Evolutionary conservation across 805 yeast species (phyloP).

Genomic region (Priceomyces melissophilus): DNA sequence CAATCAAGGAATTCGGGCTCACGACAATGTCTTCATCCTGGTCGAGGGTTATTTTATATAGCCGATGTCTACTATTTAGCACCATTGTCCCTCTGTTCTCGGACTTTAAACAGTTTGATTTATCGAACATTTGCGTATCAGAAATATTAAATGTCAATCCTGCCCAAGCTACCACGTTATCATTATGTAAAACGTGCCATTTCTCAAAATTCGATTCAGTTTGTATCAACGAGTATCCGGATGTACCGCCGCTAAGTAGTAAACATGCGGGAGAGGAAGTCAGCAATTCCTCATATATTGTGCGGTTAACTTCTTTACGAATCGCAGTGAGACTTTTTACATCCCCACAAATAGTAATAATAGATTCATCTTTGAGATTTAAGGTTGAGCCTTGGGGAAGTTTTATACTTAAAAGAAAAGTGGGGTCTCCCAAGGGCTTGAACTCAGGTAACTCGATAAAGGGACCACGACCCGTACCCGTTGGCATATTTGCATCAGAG

Average conservation of each 20-base stretch:
- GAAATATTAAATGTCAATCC: constrained; percentile 33
- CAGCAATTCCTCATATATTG: constrained; percentile 11
- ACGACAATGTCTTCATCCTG: constrained; percentile 37
- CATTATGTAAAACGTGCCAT: constrained; percentile 40
- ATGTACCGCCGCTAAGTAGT: constrained; percentile 35
- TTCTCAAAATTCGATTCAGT: constrained; percentile 34
- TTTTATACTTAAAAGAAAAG: constrained; percentile 38
- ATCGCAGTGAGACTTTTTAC: constrained; percentile 19
- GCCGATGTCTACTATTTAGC: constrained; percentile 36
- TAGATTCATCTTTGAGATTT: constrained; percentile 33
- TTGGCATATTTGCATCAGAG: constrained; percentile 19
- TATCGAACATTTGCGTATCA: constrained; percentile 12
- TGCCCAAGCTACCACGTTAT: constrained; percentile 45
- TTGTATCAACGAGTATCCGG: constrained; percentile 36
- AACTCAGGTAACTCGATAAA: constrained; percentile 43
- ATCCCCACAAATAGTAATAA: constrained; percentile 46
- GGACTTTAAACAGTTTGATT: constrained; percentile 24
- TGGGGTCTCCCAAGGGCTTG: constrained; percentile 37
- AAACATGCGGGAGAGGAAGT: constrained; percentile 18
- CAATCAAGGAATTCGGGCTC: constrained; percentile 39
- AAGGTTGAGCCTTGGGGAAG: constrained; percentile 41
- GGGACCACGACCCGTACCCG: constrained; percentile 45
- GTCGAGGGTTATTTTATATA: constrained; percentile 31
- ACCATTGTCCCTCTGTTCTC: constrained; percentile 40
- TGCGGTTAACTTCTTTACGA: constrained; percentile 5